A percentile compares a stretch with the other conserved stretches of the same genome.
Conservation (phyloP, 208 protist genomes). For the Crithidia fasciculata region DNA sequence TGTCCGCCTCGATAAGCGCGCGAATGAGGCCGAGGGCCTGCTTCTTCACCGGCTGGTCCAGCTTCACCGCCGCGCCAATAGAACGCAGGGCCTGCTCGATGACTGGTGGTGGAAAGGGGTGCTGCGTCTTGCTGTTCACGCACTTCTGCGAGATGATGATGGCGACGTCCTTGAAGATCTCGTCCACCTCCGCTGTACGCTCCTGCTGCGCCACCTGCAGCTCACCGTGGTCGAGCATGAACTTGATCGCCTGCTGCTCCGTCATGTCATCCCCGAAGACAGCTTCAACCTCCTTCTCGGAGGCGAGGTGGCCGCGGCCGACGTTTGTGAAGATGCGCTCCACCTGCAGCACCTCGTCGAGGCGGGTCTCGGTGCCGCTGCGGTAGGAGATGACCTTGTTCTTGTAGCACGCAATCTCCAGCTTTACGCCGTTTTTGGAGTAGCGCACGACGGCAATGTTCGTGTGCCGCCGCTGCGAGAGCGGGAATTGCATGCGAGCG, state of each 20-base stretch:
- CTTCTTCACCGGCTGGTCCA: slow-evolving; percentile 92
- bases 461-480: slow-evolving; percentile 90
- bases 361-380: slow-evolving; percentile 75
- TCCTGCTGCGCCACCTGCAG: slow-evolving; percentile 98
- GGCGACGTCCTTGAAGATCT: slow-evolving; percentile 96
- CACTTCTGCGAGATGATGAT: slow-evolving; percentile 96
- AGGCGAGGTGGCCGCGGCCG: slow-evolving; percentile 74
- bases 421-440: slow-evolving; percentile 77
- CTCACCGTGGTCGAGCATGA: slow-evolving; percentile 96
- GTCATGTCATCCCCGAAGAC: slow-evolving; percentile 67
- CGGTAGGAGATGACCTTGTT: slow-evolving; percentile 93
- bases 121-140: slow-evolving; percentile 93
- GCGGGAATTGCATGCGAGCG: slow-evolving; percentile 82
- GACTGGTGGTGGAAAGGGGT: slow-evolving; percentile 86
- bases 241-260: slow-evolving; percentile 80
- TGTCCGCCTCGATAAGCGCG: slow-evolving; percentile 78
- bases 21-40: slow-evolving; percentile 95
- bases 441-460: slow-evolving; percentile 91
- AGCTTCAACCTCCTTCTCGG: slow-evolving; percentile 79
- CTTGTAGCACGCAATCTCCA: slow-evolving; percentile 93
- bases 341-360: slow-evolving; percentile 93
- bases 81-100: slow-evolving; percentile 96
- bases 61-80: slow-evolving; percentile 92
- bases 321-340: slow-evolving; percentile 92
- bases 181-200: slow-evolving; percentile 92